A percentile compares a stretch with the other conserved stretches of the same genome.
Conservation (phyloP, 768 basidiomycete species). For the Mycena maculata region DNA sequence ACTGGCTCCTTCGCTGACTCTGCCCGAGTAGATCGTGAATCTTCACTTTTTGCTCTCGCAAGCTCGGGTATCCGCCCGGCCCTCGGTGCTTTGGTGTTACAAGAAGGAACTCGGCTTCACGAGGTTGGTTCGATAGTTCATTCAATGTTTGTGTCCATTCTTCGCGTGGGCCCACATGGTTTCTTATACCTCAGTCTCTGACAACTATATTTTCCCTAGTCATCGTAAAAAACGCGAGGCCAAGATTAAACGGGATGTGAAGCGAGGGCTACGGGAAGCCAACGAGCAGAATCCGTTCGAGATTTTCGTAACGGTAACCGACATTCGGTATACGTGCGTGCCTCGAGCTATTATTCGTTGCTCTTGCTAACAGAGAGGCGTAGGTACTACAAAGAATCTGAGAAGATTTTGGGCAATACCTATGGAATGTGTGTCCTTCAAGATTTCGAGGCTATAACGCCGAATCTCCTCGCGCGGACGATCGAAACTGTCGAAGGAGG, state of each 20-base stretch:
- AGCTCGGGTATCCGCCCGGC: conserved; percentile 87
- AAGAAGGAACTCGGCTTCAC: conserved; percentile 99
- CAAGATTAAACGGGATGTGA: conserved; percentile 96
- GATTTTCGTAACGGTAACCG: conserved; percentile 98
- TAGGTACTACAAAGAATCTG: conserved; percentile 96
- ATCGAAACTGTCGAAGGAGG: conserved; percentile 99
- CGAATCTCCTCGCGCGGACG: conserved; percentile 94
- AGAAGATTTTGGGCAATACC: conserved; percentile 96
- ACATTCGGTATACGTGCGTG: conserved; percentile 95
- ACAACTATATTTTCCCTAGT: conserved; percentile 48
- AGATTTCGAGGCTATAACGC: conserved; percentile 98
- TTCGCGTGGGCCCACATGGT: conserved; percentile 27
- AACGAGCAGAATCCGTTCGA: conserved; percentile 98
- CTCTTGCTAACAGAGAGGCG: not conserved
- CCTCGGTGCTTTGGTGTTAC: conserved; percentile 97
- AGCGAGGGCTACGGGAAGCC: conserved; percentile 91
- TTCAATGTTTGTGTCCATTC: conserved; percentile 18
- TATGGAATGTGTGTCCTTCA: conserved; percentile 98
- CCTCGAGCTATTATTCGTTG: not conserved
- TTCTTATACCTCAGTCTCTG: not conserved
- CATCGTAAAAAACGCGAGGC: conserved; percentile 98
- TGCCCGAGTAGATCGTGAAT: conserved; percentile 82
- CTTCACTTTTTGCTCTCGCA: conserved; percentile 95
- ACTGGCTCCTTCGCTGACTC: not conserved
- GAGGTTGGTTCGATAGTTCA: conserved; percentile 65